phyloP scores from a whole-genome alignment of 148 eudicot species.

The Bassia scoparia region DNA sequence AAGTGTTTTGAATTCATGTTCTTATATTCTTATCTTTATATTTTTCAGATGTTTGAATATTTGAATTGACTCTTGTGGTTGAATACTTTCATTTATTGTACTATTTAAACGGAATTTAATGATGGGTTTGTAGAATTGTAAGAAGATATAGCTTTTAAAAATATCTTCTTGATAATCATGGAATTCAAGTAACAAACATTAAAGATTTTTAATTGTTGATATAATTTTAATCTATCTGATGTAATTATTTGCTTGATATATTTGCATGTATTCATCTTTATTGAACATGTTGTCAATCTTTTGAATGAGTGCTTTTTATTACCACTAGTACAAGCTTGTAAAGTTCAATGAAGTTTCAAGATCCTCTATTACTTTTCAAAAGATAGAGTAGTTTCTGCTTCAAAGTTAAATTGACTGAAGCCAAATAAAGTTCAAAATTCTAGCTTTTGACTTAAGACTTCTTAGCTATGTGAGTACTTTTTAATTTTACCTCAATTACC shows the following conservation, averaged over 20 bases:
- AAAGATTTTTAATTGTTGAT: not conserved
- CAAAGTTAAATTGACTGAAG: not conserved
- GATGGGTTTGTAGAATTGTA: not conserved
- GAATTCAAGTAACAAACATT: not conserved
- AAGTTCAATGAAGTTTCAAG: not conserved
- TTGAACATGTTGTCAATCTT: not conserved
- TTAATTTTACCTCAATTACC: not conserved
- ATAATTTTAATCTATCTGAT: not conserved
- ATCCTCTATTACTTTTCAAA: not conserved
- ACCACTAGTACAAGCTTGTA: not conserved
- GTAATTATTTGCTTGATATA: not conserved
- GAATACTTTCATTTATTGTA: too few species aligned
- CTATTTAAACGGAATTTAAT: not conserved
- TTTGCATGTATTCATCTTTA: not conserved
- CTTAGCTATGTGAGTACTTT: not conserved
- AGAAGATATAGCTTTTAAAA: not conserved
- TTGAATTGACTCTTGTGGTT: not conserved
- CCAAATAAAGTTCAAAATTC: not conserved
- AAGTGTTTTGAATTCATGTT: not conserved
- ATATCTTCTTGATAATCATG: not conserved
- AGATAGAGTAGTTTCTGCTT: not conserved
- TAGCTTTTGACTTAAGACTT: slow-evolving; percentile 3
- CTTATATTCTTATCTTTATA: not conserved
- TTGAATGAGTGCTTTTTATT: not conserved
- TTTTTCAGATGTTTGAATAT: not conserved